A percentile compares a stretch with the other conserved stretches of the same genome.
Conservation (phyloP, 441 rosid species). For the Pelargonium australe region DNA sequence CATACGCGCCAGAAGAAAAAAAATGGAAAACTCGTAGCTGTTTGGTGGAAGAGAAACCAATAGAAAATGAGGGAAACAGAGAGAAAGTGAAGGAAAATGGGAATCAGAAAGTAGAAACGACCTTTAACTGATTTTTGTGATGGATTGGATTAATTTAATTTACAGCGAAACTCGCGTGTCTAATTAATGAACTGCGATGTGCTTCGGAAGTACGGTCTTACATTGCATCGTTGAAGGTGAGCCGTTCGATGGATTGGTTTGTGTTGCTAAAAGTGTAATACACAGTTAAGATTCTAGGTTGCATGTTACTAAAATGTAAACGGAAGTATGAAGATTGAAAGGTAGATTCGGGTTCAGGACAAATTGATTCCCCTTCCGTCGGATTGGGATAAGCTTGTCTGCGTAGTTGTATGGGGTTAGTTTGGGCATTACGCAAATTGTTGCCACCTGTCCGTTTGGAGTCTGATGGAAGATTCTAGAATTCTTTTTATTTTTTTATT, state of each 20-base stretch:
- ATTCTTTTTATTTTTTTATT: too few species aligned
- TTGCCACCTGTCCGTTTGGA: background rate
- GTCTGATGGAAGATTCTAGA: too few species aligned
- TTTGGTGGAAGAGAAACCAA: constrained; percentile 14
- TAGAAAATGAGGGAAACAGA: constrained; percentile 5
- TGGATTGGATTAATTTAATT: background rate
- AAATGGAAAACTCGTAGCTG: constrained; percentile 1
- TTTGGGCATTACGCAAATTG: background rate
- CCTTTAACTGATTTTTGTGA: constrained; percentile 16
- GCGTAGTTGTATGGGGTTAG: background rate
- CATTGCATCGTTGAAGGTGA: background rate
- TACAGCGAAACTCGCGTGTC: background rate
- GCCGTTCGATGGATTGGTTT: background rate
- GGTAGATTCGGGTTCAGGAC: background rate
- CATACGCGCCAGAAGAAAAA: constrained; percentile 24
- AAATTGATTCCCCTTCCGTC: background rate
- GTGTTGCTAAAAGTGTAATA: background rate
- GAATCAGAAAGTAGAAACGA: background rate
- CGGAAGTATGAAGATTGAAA: background rate
- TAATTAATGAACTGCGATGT: background rate
- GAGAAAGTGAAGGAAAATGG: constrained; percentile 18
- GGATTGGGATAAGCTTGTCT: background rate
- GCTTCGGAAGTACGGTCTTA: background rate
- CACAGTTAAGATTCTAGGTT: background rate
- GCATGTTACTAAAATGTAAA: background rate